These are phyloP conservation scores for Saccharum spontaneum DNA, from an alignment of 176 grass and related monocot species.

Conservation along the genomic window DNA sequence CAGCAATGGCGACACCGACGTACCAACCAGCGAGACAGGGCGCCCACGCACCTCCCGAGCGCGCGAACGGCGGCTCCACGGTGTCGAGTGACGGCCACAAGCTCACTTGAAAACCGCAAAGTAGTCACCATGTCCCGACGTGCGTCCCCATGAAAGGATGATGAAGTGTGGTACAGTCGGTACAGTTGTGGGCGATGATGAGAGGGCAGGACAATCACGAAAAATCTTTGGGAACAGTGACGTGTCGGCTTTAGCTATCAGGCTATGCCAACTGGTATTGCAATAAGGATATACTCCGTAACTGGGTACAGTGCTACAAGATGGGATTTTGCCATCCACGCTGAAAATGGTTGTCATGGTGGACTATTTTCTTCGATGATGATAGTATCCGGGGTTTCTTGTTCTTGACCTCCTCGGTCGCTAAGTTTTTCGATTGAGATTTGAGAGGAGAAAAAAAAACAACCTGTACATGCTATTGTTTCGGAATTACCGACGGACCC, in stretches of 20 bases:
- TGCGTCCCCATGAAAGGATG: not conserved
- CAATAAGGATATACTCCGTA: not conserved
- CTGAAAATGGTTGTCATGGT: not conserved
- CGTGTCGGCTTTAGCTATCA: not conserved
- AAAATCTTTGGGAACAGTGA: not conserved
- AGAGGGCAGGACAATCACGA: not conserved
- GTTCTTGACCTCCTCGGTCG: not conserved
- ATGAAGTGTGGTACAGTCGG: conserved; percentile 31
- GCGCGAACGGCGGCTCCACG: not conserved
- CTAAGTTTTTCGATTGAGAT: not conserved
- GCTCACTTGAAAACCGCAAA: not conserved
- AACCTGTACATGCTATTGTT: not conserved
- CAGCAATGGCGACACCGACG: conserved; percentile 39
- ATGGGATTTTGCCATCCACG: not conserved
- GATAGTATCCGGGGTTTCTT: not conserved
- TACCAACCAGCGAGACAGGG: conserved; percentile 32
- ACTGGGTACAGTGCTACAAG: not conserved
- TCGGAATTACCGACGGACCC: not conserved
- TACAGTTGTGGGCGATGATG: not conserved
- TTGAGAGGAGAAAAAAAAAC: too few relatives aligned
- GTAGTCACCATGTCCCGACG: not conserved
- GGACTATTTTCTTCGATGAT: not conserved
- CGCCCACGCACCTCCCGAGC: not conserved
- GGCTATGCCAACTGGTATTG: not conserved
- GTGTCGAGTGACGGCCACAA: conserved; percentile 35